Percentiles rank a stretch among this genome's conserved stretches.
Conservation (phyloP, 2,329 filamentous ascomycete species). For the Colletotrichum zoysiae region DNA sequence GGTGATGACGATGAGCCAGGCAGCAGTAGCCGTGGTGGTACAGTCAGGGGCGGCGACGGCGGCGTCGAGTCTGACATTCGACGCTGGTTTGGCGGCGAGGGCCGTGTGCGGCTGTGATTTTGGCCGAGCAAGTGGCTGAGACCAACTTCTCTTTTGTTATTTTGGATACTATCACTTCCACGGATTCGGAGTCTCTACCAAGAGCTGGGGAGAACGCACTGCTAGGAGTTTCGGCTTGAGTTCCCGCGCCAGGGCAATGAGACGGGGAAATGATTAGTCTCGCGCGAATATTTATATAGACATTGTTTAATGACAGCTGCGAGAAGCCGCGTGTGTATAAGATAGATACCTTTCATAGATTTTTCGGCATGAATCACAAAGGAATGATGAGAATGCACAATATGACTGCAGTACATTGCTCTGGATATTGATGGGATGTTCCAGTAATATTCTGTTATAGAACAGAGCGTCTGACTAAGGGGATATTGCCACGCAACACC, state of each 20-base stretch:
- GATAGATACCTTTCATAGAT: slow-evolving; percentile 31
- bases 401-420: background rate
- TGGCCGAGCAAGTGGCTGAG: background rate
- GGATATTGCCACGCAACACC: no score
- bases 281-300: slow-evolving; percentile 25
- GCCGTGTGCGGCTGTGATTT: slow-evolving; percentile 43
- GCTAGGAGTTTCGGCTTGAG: slow-evolving; percentile 41
- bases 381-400: background rate
- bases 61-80: slow-evolving; percentile 59
- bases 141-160: slow-evolving; percentile 20
- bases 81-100: slow-evolving; percentile 69
- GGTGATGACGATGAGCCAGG: slow-evolving; percentile 61
- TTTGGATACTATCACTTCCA: slow-evolving; percentile 26
- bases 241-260: slow-evolving; percentile 30
- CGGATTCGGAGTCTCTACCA: slow-evolving; percentile 41
- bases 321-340: slow-evolving; percentile 15
- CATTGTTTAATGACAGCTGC: slow-evolving; percentile 21
- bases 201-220: slow-evolving; percentile 43
- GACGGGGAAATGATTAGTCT: slow-evolving; percentile 7
- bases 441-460: no score
- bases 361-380: slow-evolving; percentile 6
- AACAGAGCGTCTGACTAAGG: no score
- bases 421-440: background rate
- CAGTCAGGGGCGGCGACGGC: slow-evolving; percentile 40
- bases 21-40: slow-evolving; percentile 45